phyloP scores from a whole-genome alignment of 2,329 filamentous ascomycete genomes.

The Fusarium chuoi region DNA sequence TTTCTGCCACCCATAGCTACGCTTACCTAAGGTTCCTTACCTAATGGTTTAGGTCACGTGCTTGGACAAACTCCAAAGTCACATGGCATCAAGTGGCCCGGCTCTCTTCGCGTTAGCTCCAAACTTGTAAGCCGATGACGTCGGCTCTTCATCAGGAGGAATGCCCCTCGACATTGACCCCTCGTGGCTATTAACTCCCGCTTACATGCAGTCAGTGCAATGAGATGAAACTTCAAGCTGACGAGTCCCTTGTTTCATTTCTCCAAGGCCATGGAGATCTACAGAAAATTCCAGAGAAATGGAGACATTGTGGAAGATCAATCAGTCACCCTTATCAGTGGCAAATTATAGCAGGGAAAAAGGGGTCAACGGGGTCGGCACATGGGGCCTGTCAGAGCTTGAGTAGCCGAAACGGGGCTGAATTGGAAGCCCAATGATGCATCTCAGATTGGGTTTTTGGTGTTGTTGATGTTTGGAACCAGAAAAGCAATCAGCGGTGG shows the following conservation, averaged over 20 bases:
- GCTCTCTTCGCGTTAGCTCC: neutral
- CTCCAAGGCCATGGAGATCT: constrained; percentile 32
- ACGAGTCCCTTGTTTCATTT: constrained; percentile 44
- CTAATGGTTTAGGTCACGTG: neutral
- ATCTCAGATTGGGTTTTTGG: constrained; percentile 25
- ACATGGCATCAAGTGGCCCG: constrained; percentile 4
- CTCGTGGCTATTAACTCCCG: constrained; percentile 31
- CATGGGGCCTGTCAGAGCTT: constrained; percentile 20
- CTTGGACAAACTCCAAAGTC: accelerated
- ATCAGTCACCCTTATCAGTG: constrained; percentile 34
- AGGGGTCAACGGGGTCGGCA: constrained; percentile 15
- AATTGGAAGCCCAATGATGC: constrained; percentile 27
- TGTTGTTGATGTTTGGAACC: constrained; percentile 31
- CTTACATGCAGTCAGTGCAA: neutral
- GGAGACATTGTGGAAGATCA: constrained; percentile 16
- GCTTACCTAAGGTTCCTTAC: constrained; percentile 31
- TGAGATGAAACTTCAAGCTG: constrained; percentile 34
- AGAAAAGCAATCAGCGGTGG: constrained; percentile 20
- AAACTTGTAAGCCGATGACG: constrained; percentile 36
- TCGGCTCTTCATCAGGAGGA: constrained; percentile 7
- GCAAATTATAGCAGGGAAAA: constrained; percentile 36
- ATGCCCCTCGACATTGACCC: constrained; percentile 32
- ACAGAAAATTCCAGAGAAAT: constrained; percentile 22
- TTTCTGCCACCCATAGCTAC: constrained; percentile 33
- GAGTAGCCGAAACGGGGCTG: constrained; percentile 2